phyloP scores from a whole-genome alignment of 2,329 filamentous ascomycete genomes.

The Talaromyces sp. region DNA sequence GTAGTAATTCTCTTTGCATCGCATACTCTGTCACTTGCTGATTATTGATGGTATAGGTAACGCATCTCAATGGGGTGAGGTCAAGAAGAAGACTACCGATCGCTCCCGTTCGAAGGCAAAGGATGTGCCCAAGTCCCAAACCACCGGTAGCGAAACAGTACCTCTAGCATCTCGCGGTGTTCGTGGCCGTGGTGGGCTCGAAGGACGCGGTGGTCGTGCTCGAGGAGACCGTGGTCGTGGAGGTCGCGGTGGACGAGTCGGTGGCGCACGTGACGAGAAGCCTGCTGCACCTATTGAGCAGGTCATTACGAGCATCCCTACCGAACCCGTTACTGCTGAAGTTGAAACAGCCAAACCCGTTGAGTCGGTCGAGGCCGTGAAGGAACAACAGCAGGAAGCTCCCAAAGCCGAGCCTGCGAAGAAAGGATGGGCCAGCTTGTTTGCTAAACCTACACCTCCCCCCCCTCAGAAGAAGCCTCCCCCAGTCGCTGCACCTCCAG shows the following conservation, averaged over 20 bases:
- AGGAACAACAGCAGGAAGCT: conserved; percentile 22
- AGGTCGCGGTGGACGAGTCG: conserved; percentile 45
- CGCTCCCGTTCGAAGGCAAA: conserved; percentile 46
- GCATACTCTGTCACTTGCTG: conserved; percentile 1
- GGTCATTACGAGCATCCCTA: conserved; percentile 18
- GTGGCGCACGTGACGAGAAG: conserved; percentile 40
- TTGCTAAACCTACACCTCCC: conserved; percentile 60
- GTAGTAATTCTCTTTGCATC: conserved; percentile 26
- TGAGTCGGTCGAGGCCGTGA: conserved; percentile 24
- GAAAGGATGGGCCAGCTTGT: conserved; percentile 69
- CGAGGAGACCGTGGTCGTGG: conserved; percentile 50
- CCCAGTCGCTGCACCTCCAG: conserved; percentile 33
- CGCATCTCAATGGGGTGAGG: conserved; percentile 52
- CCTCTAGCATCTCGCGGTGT: conserved; percentile 37
- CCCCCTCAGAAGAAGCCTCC: conserved; percentile 50
- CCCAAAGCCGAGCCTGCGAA: conserved; percentile 41
- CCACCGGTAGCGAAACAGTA: conserved; percentile 33
- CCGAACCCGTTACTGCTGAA: conserved; percentile 23
- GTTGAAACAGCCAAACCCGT: conserved; percentile 26
- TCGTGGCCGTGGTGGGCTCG: conserved; percentile 48
- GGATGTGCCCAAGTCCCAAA: conserved; percentile 44
- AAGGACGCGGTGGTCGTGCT: conserved; percentile 46
- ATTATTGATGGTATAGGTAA: conserved; percentile 36
- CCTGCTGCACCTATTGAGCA: conserved; percentile 23
- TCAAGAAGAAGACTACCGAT: conserved; percentile 51